Percentiles rank a stretch among this genome's conserved stretches.
Evolutionary conservation across 371 early-diverging fungal species (phyloP).

Genomic region (Coemansia sp.): DNA sequence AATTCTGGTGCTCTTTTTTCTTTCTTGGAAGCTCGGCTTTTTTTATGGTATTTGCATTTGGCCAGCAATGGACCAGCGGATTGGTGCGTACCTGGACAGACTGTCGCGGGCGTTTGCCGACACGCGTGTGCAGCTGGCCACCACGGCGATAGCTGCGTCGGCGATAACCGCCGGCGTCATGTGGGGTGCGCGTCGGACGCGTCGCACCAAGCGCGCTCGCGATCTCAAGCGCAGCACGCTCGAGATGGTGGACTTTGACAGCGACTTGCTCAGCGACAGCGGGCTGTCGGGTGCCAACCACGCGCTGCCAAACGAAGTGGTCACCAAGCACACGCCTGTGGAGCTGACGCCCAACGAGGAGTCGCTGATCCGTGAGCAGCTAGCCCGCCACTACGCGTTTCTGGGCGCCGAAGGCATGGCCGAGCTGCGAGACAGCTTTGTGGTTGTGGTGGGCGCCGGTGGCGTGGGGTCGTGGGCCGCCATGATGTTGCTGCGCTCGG

Average conservation of each 20-base stretch:
- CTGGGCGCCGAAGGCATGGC: constrained; percentile 77
- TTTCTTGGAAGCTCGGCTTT: too few species aligned
- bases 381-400: constrained; percentile 81
- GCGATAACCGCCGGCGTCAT: constrained; percentile 59
- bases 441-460: constrained; percentile 94
- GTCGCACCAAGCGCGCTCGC: constrained; percentile 52
- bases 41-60: too few species aligned
- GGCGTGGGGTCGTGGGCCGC: constrained; percentile 94
- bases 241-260: constrained; percentile 17
- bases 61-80: background rate
- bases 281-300: background rate
- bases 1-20: too few species aligned
- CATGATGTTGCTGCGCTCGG: constrained; percentile 85
- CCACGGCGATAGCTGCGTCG: constrained; percentile 63
- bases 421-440: constrained; percentile 70
- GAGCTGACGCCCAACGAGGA: constrained; percentile 55
- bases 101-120: constrained; percentile 31
- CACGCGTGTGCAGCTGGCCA: constrained; percentile 42
- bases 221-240: constrained; percentile 54
- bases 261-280: background rate
- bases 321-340: constrained; percentile 30
- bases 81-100: constrained; percentile 27
- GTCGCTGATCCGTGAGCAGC: constrained; percentile 76
- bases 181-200: constrained; percentile 51
- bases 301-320: constrained; percentile 44